phyloP scores from a whole-genome alignment of 1,284 basidiomycete species.

The Ganoderma lucidum region DNA sequence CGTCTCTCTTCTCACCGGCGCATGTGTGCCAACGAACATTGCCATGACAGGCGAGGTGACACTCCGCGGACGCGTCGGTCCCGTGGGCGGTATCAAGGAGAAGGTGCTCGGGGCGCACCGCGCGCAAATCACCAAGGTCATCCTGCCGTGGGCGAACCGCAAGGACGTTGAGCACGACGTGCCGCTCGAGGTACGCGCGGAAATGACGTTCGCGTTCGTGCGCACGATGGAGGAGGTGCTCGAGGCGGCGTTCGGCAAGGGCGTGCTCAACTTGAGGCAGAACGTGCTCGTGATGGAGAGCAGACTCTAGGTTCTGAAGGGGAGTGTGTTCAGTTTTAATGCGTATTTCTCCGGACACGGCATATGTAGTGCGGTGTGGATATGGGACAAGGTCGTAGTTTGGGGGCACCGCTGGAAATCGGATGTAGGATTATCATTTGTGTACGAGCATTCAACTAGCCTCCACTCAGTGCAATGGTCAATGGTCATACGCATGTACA shows the following conservation, averaged over 20 bases:
- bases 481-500: background rate
- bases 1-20: slow-evolving; percentile 82
- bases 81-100: slow-evolving; percentile 87
- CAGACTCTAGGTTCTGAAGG: slow-evolving; percentile 47
- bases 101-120: slow-evolving; percentile 87
- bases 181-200: slow-evolving; percentile 70
- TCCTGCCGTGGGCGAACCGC: slow-evolving; percentile 83
- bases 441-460: background rate
- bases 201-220: slow-evolving; percentile 84
- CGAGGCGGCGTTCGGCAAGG: slow-evolving; percentile 81
- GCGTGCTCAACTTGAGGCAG: slow-evolving; percentile 64
- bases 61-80: slow-evolving; percentile 78
- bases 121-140: slow-evolving; percentile 81
- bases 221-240: slow-evolving; percentile 81
- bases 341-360: background rate
- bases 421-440: background rate
- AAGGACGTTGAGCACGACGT: slow-evolving; percentile 90
- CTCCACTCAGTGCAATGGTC: background rate
- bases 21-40: slow-evolving; percentile 70
- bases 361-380: background rate
- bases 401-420: background rate
- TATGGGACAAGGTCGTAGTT: background rate
- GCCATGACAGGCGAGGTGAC: slow-evolving; percentile 91
- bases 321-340: too few species aligned
- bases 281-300: slow-evolving; percentile 59